These are phyloP conservation scores for Epichloe baconii DNA, from an alignment of 2,329 filamentous ascomycete genomes.

Conservation along the genomic window DNA sequence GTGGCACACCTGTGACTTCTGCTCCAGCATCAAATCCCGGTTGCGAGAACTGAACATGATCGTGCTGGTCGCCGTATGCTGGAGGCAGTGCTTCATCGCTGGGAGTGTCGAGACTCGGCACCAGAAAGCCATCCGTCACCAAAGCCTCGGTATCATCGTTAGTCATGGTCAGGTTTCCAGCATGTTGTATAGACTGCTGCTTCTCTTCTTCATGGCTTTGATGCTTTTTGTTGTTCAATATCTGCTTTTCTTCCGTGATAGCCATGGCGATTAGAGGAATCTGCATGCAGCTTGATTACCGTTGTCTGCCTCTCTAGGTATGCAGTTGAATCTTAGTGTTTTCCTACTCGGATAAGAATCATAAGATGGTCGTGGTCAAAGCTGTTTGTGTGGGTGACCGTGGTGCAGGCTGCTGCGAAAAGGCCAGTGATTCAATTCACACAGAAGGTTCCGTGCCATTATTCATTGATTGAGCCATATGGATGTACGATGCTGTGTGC, in stretches of 20 bases:
- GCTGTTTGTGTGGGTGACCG: no score
- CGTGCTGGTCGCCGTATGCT: slow-evolving; percentile 44
- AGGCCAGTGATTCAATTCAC: background rate
- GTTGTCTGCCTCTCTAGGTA: background rate
- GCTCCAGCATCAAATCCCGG: slow-evolving; percentile 51
- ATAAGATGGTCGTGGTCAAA: no score
- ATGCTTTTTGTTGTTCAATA: slow-evolving; percentile 9
- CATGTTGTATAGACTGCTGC: slow-evolving; percentile 2
- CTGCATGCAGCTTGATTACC: background rate
- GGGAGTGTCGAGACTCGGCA: slow-evolving; percentile 27
- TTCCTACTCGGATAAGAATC: no score
- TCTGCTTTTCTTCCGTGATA: slow-evolving; percentile 15
- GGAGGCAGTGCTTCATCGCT: slow-evolving; percentile 31
- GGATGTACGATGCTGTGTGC: background rate
- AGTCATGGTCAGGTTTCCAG: background rate
- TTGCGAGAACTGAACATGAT: slow-evolving; percentile 46
- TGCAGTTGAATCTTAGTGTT: no score
- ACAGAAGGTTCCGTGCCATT: no score
- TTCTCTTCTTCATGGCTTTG: slow-evolving; percentile 1
- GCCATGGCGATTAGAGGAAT: slow-evolving; percentile 11
- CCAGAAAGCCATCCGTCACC: slow-evolving; percentile 26
- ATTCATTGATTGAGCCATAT: no score
- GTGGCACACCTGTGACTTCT: slow-evolving; percentile 35
- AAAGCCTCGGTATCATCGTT: slow-evolving; percentile 18
- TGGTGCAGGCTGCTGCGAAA: no score